These are phyloP conservation scores for Theileria equi DNA, from an alignment of 169 alveolate species.

Conservation along the genomic window DNA sequence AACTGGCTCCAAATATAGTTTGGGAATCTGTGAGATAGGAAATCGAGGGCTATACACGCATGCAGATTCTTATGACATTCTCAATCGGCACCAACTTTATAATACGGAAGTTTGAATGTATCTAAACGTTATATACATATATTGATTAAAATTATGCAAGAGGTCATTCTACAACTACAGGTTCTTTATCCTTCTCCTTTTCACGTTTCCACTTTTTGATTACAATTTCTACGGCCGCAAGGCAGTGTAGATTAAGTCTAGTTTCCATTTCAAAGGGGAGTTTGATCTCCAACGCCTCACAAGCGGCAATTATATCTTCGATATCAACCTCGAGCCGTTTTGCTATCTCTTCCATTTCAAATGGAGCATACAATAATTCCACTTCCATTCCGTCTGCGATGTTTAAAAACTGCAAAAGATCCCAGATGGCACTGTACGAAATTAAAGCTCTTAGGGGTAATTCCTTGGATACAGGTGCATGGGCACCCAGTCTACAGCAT, in stretches of 20 bases:
- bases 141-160: no score
- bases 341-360: conserved; percentile 20
- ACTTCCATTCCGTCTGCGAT: conserved; percentile 54
- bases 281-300: conserved; percentile 23
- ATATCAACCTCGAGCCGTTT: conserved; percentile 1
- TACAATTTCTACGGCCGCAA: conserved; percentile 24
- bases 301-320: conserved; percentile 24
- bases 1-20: no score
- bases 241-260: conserved; percentile 41
- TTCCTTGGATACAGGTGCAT: conserved; percentile 30
- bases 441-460: conserved; percentile 41
- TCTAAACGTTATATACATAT: no score
- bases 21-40: no score
- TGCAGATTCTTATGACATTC: no score
- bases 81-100: no score
- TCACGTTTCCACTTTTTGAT: no score
- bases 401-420: conserved; percentile 42
- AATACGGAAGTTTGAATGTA: no score
- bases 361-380: conserved; percentile 28
- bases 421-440: conserved; percentile 63
- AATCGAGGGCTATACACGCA: no score
- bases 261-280: conserved; percentile 42
- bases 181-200: no score
- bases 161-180: no score
- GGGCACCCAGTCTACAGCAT: conserved; percentile 62